A percentile compares a stretch with the other conserved stretches of the same genome.
These are phyloP conservation scores for Dictyostelium brefeldianum DNA, from an alignment of 78 protist genomes.

Conservation along the genomic window DNA sequence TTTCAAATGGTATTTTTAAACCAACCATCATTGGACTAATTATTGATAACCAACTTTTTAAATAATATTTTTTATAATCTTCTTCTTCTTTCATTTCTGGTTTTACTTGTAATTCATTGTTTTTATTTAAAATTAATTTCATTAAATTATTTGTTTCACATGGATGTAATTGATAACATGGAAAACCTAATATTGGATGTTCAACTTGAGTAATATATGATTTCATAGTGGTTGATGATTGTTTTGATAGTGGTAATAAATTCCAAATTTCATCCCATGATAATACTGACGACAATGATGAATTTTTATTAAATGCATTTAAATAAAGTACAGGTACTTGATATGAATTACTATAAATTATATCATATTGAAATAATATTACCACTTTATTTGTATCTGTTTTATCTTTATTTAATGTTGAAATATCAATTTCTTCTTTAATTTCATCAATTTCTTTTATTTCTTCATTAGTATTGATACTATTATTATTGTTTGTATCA, in stretches of 20 bases:
- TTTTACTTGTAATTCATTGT: background rate
- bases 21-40: constrained; percentile 39
- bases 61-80: constrained; percentile 6
- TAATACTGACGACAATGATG: background rate
- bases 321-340: constrained; percentile 67
- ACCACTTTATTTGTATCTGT: background rate
- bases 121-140: constrained; percentile 31
- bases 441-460: background rate
- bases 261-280: constrained; percentile 34
- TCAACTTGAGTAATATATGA: constrained; percentile 64
- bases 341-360: constrained; percentile 38
- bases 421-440: background rate
- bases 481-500: background rate
- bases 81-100: background rate
- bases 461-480: background rate
- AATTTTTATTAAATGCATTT: constrained; percentile 20
- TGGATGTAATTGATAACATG: constrained; percentile 76
- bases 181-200: constrained; percentile 65
- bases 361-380: constrained; percentile 22
- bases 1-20: constrained; percentile 42
- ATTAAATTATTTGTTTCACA: constrained; percentile 71
- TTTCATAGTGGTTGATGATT: constrained; percentile 1
- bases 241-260: constrained; percentile 17
- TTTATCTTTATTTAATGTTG: background rate
- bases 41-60: constrained; percentile 71